phyloP scores from a whole-genome alignment of 805 yeast species.

The Pichia nakasei region DNA sequence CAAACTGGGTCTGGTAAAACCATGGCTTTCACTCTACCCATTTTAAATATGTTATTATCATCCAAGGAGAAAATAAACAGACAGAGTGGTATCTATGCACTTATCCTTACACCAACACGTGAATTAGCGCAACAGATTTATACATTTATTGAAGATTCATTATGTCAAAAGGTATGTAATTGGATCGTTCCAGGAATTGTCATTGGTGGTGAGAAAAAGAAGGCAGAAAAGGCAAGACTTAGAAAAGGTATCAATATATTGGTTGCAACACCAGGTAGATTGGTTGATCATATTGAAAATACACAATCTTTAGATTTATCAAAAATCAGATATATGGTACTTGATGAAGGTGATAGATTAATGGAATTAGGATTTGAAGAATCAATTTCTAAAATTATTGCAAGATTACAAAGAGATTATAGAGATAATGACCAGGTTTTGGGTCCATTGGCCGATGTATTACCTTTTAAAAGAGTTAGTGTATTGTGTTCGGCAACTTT shows the following conservation, averaged over 20 bases:
- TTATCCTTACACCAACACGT: conserved; percentile 88
- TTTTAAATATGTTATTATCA: conserved; percentile 49
- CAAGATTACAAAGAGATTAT: conserved; percentile 41
- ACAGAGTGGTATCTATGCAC: conserved; percentile 77
- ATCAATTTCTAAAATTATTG: conserved; percentile 69
- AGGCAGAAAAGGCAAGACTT: conserved; percentile 89
- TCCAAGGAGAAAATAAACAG: conserved; percentile 51
- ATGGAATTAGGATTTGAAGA: conserved; percentile 97
- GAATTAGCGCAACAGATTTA: conserved; percentile 90
- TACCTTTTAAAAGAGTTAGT: conserved; percentile 62
- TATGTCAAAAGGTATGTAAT: conserved; percentile 63
- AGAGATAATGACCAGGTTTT: conserved; percentile 26
- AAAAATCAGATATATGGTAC: conserved; percentile 73
- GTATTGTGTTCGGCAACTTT: conserved; percentile 92
- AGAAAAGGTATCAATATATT: conserved; percentile 92
- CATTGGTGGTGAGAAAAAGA: conserved; percentile 97
- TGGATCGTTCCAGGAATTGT: conserved; percentile 92
- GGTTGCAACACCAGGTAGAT: conserved; percentile 97
- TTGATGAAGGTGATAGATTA: conserved; percentile 95
- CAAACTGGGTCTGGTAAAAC: conserved; percentile 99
- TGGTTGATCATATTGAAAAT: conserved; percentile 89
- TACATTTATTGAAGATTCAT: conserved; percentile 56
- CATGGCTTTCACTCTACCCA: conserved; percentile 76
- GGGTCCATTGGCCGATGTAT: conserved; percentile 30
- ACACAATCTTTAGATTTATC: conserved; percentile 67